Evolutionary conservation across 148 eudicot genomes (phyloP).

Genomic region (Persicaria maculosa): DNA sequence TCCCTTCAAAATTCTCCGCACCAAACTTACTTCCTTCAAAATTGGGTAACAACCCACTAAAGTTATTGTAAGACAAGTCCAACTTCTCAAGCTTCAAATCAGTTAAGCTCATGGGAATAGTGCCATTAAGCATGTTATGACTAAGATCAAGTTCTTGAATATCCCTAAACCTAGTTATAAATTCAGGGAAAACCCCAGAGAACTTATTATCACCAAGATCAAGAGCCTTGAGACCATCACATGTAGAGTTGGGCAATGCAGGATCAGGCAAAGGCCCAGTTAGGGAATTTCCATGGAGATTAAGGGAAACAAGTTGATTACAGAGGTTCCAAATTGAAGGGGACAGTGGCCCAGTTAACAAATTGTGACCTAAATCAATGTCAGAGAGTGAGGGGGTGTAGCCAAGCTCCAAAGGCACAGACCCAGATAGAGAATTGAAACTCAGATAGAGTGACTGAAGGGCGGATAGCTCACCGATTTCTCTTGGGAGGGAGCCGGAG

Average conservation of each 20-base stretch:
- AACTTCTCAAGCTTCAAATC: constrained; percentile 54
- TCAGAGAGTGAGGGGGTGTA: constrained; percentile 58
- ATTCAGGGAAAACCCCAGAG: constrained; percentile 66
- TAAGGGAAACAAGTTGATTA: constrained; percentile 45
- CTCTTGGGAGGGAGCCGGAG: constrained; percentile 66
- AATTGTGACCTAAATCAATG: constrained; percentile 67
- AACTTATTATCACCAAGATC: constrained; percentile 67
- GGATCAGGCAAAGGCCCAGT: constrained; percentile 72
- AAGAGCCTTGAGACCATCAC: constrained; percentile 44
- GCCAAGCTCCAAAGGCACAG: constrained; percentile 80
- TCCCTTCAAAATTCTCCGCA: constrained; percentile 65
- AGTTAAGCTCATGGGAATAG: constrained; percentile 40
- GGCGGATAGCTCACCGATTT: constrained; percentile 50
- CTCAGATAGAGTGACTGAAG: constrained; percentile 53
- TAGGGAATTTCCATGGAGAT: constrained; percentile 58
- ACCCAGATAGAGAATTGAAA: constrained; percentile 51
- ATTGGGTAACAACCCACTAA: constrained; percentile 70
- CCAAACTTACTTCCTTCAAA: constrained; percentile 53
- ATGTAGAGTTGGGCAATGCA: constrained; percentile 69
- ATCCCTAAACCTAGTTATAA: constrained; percentile 41
- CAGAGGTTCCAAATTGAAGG: constrained; percentile 91
- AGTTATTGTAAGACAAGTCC: constrained; percentile 67
- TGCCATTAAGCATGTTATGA: constrained; percentile 50
- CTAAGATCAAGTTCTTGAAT: constrained; percentile 70
- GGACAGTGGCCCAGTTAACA: constrained; percentile 52